Evolutionary conservation across 768 basidiomycete species (phyloP).

Genomic region (Collybia sp.): DNA sequence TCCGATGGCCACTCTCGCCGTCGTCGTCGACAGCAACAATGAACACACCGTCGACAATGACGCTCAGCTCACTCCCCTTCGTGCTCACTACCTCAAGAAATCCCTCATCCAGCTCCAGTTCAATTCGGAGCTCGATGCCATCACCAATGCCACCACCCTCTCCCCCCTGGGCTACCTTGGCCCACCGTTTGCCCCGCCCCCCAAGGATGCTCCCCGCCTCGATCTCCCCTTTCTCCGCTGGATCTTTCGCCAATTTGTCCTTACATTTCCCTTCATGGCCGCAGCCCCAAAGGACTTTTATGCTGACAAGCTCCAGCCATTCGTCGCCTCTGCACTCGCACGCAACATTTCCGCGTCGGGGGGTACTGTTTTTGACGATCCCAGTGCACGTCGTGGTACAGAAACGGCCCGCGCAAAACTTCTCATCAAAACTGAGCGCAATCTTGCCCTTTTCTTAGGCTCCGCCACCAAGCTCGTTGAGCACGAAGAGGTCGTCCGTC

Average conservation of each 20-base stretch:
- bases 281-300: slow-evolving; percentile 90
- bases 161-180: slow-evolving; percentile 87
- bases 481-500: slow-evolving; percentile 84
- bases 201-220: slow-evolving; percentile 46
- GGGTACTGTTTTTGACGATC: slow-evolving; percentile 45
- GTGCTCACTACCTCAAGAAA: slow-evolving; percentile 99
- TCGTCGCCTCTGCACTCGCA: slow-evolving; percentile 76
- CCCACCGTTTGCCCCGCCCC: slow-evolving; percentile 75
- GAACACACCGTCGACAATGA: slow-evolving; percentile 2
- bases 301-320: slow-evolving; percentile 92
- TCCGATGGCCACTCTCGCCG: neutral
- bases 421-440: slow-evolving; percentile 78
- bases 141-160: slow-evolving; percentile 48
- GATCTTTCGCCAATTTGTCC: slow-evolving; percentile 87
- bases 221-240: slow-evolving; percentile 89
- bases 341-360: slow-evolving; percentile 55
- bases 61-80: slow-evolving; percentile 68
- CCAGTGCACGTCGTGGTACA: slow-evolving; percentile 36
- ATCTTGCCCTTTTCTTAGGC: slow-evolving; percentile 75
- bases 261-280: slow-evolving; percentile 94
- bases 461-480: slow-evolving; percentile 81
- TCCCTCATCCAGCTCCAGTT: slow-evolving; percentile 87
- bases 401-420: slow-evolving; percentile 63
- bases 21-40: neutral
- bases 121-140: slow-evolving; percentile 64